Evolutionary conservation across 495 filamentous ascomycete genomes (phyloP).

Genomic region (Elasticomyces elasticus): DNA sequence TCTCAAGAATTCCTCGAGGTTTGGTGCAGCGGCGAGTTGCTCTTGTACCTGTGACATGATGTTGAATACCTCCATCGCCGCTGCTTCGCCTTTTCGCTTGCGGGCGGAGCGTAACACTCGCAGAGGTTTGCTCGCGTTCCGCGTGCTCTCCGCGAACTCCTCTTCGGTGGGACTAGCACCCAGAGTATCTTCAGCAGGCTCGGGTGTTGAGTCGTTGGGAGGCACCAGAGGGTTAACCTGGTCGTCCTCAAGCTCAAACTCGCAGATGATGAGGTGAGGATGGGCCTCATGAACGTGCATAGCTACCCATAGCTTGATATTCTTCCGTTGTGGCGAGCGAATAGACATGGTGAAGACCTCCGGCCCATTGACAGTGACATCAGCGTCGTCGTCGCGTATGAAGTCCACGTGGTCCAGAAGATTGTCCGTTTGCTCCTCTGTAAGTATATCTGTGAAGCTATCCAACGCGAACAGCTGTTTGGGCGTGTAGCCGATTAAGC

Average conservation of each 20-base stretch:
- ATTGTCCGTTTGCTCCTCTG: conserved; percentile 71
- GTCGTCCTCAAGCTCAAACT: conserved; percentile 88
- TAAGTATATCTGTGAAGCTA: conserved; percentile 70
- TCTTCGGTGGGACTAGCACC: conserved; percentile 56
- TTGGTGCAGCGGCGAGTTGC: conserved; percentile 58
- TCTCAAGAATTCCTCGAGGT: conserved; percentile 58
- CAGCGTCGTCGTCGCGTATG: conserved; percentile 65
- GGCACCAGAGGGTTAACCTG: conserved; percentile 55
- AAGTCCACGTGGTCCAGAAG: conserved; percentile 83
- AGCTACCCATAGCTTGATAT: conserved; percentile 76
- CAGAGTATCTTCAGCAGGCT: conserved; percentile 64
- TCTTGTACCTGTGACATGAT: conserved; percentile 83
- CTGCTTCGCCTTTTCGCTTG: conserved; percentile 69
- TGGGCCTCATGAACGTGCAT: conserved; percentile 62
- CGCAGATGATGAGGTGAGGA: conserved; percentile 69
- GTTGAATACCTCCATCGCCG: conserved; percentile 88
- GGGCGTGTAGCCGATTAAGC: conserved; percentile 70
- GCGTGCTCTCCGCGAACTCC: conserved; percentile 64
- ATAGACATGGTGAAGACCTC: conserved; percentile 78
- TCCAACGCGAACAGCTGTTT: conserved; percentile 63
- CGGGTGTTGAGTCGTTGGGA: conserved; percentile 44
- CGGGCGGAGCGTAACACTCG: conserved; percentile 69
- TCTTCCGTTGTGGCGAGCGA: conserved; percentile 40
- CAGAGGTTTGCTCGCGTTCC: conserved; percentile 64
- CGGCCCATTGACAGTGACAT: conserved; percentile 63